Conservation (phyloP, 1,284 basidiomycete species). For the Farysia itapuensis region DNA sequence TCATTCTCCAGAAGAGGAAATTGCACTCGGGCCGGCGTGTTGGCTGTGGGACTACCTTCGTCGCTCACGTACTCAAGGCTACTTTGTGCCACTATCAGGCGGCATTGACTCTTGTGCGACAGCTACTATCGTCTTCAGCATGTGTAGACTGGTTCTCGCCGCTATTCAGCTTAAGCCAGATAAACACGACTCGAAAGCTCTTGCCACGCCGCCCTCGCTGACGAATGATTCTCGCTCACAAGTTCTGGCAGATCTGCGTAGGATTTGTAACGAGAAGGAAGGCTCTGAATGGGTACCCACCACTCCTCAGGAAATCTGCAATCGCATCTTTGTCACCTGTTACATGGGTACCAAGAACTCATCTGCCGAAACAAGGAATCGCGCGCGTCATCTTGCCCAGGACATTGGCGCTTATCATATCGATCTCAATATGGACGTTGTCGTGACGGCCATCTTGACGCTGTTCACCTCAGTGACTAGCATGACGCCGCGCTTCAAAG, state of each 20-base stretch:
- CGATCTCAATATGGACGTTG: slow-evolving; percentile 92
- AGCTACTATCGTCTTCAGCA: slow-evolving; percentile 89
- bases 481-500: slow-evolving; percentile 77
- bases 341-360: slow-evolving; percentile 99
- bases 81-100: slow-evolving; percentile 94
- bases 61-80: slow-evolving; percentile 88
- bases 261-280: slow-evolving; percentile 80
- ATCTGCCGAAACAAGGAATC: slow-evolving; percentile 76
- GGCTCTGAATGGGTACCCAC: slow-evolving; percentile 78
- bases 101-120: slow-evolving; percentile 98
- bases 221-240: slow-evolving; percentile 68
- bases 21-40: slow-evolving; percentile 96
- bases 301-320: slow-evolving; percentile 81
- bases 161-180: slow-evolving; percentile 61
- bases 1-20: slow-evolving; percentile 92
- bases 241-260: slow-evolving; percentile 85
- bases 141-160: slow-evolving; percentile 86
- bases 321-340: slow-evolving; percentile 91
- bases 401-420: slow-evolving; percentile 84
- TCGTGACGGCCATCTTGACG: slow-evolving; percentile 79
- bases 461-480: slow-evolving; percentile 85
- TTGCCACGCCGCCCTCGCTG: slow-evolving; percentile 4
- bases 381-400: slow-evolving; percentile 81
- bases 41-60: slow-evolving; percentile 99
- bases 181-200: not conserved